Evolutionary conservation across 2,329 filamentous ascomycete genomes (phyloP).

Genomic region (Emergomyces pasteurianus): DNA sequence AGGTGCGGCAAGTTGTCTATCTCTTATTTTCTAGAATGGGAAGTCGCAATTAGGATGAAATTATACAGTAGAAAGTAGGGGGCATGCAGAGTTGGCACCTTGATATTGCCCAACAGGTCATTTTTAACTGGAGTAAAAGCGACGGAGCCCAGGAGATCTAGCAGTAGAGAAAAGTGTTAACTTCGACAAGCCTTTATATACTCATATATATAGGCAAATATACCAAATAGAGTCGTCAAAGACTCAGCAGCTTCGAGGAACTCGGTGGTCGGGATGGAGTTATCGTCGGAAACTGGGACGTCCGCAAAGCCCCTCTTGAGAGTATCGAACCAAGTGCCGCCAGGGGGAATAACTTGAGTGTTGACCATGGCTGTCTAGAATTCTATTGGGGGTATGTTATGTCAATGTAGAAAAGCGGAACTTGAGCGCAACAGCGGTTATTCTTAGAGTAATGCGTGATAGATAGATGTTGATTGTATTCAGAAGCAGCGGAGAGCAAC

Average conservation of each 20-base stretch:
- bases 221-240: conserved; percentile 77
- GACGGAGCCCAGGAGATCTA: conserved; percentile 51
- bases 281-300: conserved; percentile 64
- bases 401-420: not conserved
- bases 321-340: conserved; percentile 73
- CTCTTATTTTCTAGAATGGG: conserved; percentile 64
- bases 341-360: conserved; percentile 41
- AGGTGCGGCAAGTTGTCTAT: conserved; percentile 67
- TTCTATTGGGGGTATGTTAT: not conserved
- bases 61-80: not conserved
- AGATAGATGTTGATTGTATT: conserved; percentile 4
- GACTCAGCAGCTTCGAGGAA: conserved; percentile 89
- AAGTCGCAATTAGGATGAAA: not conserved
- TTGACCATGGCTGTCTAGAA: conserved; percentile 38
- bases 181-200: not conserved
- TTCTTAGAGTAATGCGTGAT: conserved; percentile 3
- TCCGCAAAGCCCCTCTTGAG: conserved; percentile 73
- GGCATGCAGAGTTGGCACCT: conserved; percentile 43
- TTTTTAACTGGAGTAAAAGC: conserved; percentile 86
- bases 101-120: conserved; percentile 85
- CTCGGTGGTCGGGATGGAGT: conserved; percentile 68
- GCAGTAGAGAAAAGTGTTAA: not conserved
- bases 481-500: not conserved
- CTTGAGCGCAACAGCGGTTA: conserved; percentile 3
- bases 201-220: conserved; percentile 8